These are phyloP conservation scores for Rhodotorula sp. DNA, from an alignment of 1,284 basidiomycete genomes.

Conservation along the genomic window DNA sequence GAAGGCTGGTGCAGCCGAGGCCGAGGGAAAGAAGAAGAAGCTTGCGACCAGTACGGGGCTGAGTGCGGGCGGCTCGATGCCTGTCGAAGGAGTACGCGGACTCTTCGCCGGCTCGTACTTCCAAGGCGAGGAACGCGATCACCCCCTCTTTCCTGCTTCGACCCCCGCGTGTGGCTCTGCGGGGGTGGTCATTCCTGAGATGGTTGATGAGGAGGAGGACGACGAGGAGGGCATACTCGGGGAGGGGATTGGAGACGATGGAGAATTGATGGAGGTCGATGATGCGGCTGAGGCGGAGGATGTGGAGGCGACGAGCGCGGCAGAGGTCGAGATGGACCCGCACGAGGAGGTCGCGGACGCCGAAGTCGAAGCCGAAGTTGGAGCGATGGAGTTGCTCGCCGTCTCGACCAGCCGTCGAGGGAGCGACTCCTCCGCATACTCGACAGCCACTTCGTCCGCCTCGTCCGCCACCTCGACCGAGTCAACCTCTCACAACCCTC, in stretches of 20 bases:
- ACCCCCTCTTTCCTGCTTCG: background rate
- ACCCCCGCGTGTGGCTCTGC: slow-evolving; percentile 1
- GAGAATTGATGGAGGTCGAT: slow-evolving; percentile 19
- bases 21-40: background rate
- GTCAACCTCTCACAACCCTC: too few species aligned
- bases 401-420: too few species aligned
- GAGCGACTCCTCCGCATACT: too few species aligned
- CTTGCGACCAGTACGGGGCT: too few species aligned
- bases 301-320: too few species aligned
- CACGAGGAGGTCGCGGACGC: too few species aligned
- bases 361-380: too few species aligned
- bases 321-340: too few species aligned
- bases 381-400: too few species aligned
- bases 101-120: slow-evolving; percentile 36
- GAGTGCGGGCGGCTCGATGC: slow-evolving; percentile 22
- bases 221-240: slow-evolving; percentile 13
- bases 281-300: slow-evolving; percentile 17
- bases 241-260: background rate
- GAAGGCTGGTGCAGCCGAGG: background rate
- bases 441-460: too few species aligned
- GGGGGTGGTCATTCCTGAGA: slow-evolving; percentile 8
- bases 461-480: too few species aligned
- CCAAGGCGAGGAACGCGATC: slow-evolving; percentile 37
- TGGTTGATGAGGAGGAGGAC: slow-evolving; percentile 5
- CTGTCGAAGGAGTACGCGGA: slow-evolving; percentile 38